Base-by-base conservation (phyloP, 805 yeast genomes). In the Monosporozyma siamensis region DNA sequence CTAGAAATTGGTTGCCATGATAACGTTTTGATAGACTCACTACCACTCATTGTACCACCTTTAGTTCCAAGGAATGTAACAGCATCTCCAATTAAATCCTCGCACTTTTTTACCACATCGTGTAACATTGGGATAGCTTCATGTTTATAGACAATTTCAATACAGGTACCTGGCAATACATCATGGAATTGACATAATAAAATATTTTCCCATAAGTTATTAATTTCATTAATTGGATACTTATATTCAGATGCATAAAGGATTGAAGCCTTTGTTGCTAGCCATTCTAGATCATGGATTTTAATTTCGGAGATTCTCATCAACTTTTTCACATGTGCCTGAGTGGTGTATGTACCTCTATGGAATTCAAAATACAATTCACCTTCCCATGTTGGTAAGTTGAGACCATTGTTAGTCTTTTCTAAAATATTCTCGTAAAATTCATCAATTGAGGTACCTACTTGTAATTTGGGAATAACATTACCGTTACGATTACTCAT, bases 91-190 rank as follows among this genome's bases (percentile, higher is more conserved):
- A 78, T 71, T 54, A 92, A 67, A 4, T 64, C 51, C 32, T 73
- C 70, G 32, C 81, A 79, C 18, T 67, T 65, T 15, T 68, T 64
- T 44, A 82, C 66, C 20, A 80, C 82, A 12, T 70, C 64, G 5
- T 67, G 68, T 52, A 89, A 71, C 75, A 85, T 79, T 25, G 90
- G 89, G 56, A 79, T 75, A 8, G 90, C 97, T 53, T 83, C 92
- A 53, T 87, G 88, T 39, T 75, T 78, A 58, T 92, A 90, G 11
- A 92, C 96, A 78, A 86, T 77, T 48, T 87, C 95, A 54, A 90
- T 90, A 64, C 95, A 86, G 5, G 95, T 82, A 3, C 98, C 98
- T 2, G 98, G 98, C 41, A 92, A 70, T n/a, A 90, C 97, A 66
- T 90, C 98, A 62, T 90, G 98, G 68, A 90, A 90, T 60, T 90